A percentile compares a stretch with the other conserved stretches of the same genome.
These are phyloP conservation scores for Amanita pallidorosea DNA, from an alignment of 768 basidiomycete genomes.

Conservation along the genomic window DNA sequence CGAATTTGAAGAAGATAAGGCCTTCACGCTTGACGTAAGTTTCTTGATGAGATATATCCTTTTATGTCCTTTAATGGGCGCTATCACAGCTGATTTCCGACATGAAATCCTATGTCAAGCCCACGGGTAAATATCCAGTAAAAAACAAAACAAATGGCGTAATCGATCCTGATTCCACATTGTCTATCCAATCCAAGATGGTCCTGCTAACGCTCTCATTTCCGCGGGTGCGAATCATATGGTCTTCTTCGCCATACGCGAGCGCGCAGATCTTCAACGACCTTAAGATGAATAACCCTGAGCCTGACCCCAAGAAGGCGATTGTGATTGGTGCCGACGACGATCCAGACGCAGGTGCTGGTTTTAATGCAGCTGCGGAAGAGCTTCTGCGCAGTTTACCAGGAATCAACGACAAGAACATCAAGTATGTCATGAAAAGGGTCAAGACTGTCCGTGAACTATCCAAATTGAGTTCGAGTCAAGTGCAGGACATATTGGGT, in stretches of 20 bases:
- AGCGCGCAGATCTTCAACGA: constrained; percentile 90
- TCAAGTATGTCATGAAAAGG: constrained; percentile 73
- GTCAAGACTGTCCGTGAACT: constrained; percentile 72
- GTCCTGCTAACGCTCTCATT: constrained; percentile 84
- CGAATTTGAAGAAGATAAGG: constrained; percentile 96
- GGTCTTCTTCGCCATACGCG: constrained; percentile 93
- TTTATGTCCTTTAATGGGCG: neutral
- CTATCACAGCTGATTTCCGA: constrained; percentile 46
- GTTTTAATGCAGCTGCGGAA: constrained; percentile 65
- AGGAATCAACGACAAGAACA: constrained; percentile 77
- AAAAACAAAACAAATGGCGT: constrained; percentile 31
- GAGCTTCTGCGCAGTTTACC: constrained; percentile 79
- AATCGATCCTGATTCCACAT: constrained; percentile 22
- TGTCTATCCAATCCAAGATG: constrained; percentile 82
- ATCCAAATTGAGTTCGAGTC: constrained; percentile 46
- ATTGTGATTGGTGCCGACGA: constrained; percentile 75
- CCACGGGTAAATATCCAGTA: constrained; percentile 41
- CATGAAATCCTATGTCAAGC: constrained; percentile 57
- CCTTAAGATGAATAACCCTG: constrained; percentile 67
- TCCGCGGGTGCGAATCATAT: constrained; percentile 87
- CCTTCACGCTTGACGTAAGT: constrained; percentile 79
- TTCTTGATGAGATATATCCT: neutral
- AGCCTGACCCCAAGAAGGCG: constrained; percentile 74
- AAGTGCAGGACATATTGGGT: constrained; percentile 69
- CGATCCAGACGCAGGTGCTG: constrained; percentile 53